Percentiles rank a stretch among this genome's conserved stretches.
These are phyloP conservation scores for Aspergillus glaucus DNA, from an alignment of 2,329 filamentous ascomycete genomes.

Conservation along the genomic window DNA sequence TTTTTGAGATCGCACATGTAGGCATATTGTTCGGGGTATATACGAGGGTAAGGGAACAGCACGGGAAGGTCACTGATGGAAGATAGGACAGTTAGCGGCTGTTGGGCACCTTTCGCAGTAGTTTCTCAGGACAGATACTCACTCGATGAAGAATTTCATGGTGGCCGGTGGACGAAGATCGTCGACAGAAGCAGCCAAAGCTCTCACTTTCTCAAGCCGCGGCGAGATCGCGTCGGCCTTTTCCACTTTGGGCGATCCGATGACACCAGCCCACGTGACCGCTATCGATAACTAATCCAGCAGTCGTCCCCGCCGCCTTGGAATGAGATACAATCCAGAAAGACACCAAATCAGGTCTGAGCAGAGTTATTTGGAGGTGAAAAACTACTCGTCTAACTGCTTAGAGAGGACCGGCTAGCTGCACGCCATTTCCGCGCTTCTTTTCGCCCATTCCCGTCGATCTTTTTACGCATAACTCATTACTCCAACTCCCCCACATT, in stretches of 20 bases:
- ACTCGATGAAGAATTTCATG: slow-evolving; percentile 78
- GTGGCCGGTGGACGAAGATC: slow-evolving; percentile 27
- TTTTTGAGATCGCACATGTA: slow-evolving; percentile 81
- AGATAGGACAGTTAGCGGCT: not conserved
- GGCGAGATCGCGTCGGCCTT: slow-evolving; percentile 18
- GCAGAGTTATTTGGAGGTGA: not conserved
- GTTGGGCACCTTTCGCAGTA: not conserved
- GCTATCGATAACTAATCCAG: slow-evolving; percentile 12
- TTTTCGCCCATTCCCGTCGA: slow-evolving; percentile 1
- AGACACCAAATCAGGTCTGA: not conserved
- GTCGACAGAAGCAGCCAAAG: slow-evolving; percentile 11
- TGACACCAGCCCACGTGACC: slow-evolving; percentile 30
- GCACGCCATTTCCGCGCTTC: not conserved
- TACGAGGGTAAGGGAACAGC: slow-evolving; percentile 67
- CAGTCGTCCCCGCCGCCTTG: not conserved
- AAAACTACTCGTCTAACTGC: not conserved
- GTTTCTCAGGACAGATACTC: slow-evolving; percentile 19
- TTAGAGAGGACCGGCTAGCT: not conserved
- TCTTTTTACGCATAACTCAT: slow-evolving; percentile 1
- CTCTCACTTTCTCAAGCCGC: slow-evolving; percentile 4
- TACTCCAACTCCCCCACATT: slow-evolving; percentile 21
- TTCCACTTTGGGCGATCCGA: slow-evolving; percentile 26
- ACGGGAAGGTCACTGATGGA: slow-evolving; percentile 56
- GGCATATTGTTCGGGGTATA: slow-evolving; percentile 69
- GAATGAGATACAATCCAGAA: not conserved